These are phyloP conservation scores for Annulohypoxylon maeteangense DNA, from an alignment of 495 filamentous ascomycete species.

Conservation along the genomic window DNA sequence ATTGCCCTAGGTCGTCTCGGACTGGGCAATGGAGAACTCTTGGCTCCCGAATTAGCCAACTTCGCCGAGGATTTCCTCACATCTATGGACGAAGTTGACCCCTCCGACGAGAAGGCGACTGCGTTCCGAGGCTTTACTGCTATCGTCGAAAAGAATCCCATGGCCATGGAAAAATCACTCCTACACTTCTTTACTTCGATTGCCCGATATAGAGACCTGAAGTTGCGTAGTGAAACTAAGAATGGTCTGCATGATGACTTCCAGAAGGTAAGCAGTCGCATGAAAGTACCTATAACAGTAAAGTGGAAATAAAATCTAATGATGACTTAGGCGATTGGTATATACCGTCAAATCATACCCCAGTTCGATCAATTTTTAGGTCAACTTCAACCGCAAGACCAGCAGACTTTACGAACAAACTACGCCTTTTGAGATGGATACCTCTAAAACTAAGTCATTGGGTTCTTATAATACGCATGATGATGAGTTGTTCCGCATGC, in stretches of 20 bases:
- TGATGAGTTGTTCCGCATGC: constrained; percentile 7
- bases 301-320: constrained; percentile 32
- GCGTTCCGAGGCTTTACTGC: constrained; percentile 90
- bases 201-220: constrained; percentile 74
- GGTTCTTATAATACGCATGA: constrained; percentile 1
- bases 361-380: constrained; percentile 82
- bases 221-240: constrained; percentile 57
- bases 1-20: constrained; percentile 92
- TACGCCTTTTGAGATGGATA: constrained; percentile 38
- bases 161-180: constrained; percentile 88
- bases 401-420: constrained; percentile 59
- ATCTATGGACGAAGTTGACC: constrained; percentile 83
- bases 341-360: constrained; percentile 87
- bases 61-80: constrained; percentile 85
- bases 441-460: neutral
- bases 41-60: constrained; percentile 82
- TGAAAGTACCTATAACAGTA: neutral
- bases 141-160: constrained; percentile 85
- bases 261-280: constrained; percentile 51
- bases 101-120: constrained; percentile 93
- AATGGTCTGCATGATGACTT: constrained; percentile 59
- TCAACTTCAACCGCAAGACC: constrained; percentile 71
- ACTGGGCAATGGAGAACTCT: constrained; percentile 76
- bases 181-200: constrained; percentile 86
- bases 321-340: constrained; percentile 71